Conservation (phyloP, 768 basidiomycete species). For the Amanita pseudoporphyria region DNA sequence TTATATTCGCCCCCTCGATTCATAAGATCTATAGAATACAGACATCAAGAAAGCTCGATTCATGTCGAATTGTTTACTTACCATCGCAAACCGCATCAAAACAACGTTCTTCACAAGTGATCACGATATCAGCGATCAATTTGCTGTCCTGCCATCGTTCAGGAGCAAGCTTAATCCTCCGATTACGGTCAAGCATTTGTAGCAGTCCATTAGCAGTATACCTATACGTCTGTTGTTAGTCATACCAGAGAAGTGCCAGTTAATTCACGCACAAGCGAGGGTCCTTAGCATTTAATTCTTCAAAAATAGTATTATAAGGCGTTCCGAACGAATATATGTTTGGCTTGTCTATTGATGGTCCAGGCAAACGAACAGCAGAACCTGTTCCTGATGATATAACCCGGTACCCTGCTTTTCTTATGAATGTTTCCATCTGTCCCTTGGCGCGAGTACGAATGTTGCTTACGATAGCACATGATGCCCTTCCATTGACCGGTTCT, state of each 20-base stretch:
- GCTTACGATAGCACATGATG: conserved; percentile 84
- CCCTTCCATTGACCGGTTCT: conserved; percentile 99
- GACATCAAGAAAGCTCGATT: neutral
- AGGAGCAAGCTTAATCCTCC: conserved; percentile 84
- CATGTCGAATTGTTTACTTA: conserved; percentile 36
- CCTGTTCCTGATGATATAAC: conserved; percentile 96
- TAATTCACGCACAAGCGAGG: conserved; percentile 55
- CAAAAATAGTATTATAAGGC: conserved; percentile 92
- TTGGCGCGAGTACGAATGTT: neutral
- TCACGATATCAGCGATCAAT: conserved; percentile 89
- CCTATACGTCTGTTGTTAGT: conserved; percentile 27
- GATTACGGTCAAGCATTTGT: conserved; percentile 94
- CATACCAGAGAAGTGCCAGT: neutral
- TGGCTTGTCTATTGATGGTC: conserved; percentile 93
- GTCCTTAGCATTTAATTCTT: conserved; percentile 82
- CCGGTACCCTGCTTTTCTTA: conserved; percentile 80
- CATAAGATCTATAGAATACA: conserved; percentile 57
- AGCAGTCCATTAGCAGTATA: conserved; percentile 91
- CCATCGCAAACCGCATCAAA: conserved; percentile 99
- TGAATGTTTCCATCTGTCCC: conserved; percentile 10
- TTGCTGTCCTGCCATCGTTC: conserved; percentile 95
- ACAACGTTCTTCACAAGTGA: conserved; percentile 98
- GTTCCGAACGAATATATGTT: conserved; percentile 97
- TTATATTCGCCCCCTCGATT: conserved; percentile 85
- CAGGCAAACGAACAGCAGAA: conserved; percentile 92